Evolutionary conservation across 2,329 filamentous ascomycete genomes (phyloP).

Genomic region (Fusarium floridanum): DNA sequence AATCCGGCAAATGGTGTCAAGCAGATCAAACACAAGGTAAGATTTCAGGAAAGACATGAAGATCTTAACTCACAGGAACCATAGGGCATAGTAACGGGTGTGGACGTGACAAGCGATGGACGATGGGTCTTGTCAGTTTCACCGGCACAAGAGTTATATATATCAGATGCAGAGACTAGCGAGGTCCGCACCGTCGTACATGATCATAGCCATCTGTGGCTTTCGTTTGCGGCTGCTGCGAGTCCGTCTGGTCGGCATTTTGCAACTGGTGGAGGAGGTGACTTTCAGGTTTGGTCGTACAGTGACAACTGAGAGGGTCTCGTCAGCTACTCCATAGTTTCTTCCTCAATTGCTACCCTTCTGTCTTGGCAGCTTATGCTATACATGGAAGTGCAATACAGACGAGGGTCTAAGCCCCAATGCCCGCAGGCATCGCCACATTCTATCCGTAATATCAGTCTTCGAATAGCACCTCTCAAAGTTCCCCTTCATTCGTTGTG

Average conservation of each 20-base stretch:
- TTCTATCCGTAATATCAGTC: neutral
- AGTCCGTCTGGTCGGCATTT: neutral
- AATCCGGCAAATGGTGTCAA: neutral
- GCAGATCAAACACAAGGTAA: neutral
- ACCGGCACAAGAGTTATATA: neutral
- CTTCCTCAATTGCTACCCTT: neutral
- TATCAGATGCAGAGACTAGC: neutral
- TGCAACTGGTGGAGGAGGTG: neutral
- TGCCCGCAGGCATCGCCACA: neutral
- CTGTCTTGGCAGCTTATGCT: neutral
- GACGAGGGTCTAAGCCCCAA: conserved; percentile 1
- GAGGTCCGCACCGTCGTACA: neutral
- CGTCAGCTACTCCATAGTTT: neutral
- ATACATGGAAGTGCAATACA: neutral
- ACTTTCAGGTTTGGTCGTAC: neutral
- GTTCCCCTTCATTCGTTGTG: neutral
- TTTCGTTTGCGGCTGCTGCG: neutral
- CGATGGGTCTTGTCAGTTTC: neutral
- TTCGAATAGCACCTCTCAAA: neutral
- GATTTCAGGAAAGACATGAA: neutral
- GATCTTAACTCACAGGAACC: neutral
- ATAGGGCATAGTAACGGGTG: neutral
- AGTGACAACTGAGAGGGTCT: neutral
- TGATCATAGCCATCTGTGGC: neutral
- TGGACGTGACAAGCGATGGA: neutral